Conservation (phyloP, 805 yeast species). For the Peterozyma xylosa region DNA sequence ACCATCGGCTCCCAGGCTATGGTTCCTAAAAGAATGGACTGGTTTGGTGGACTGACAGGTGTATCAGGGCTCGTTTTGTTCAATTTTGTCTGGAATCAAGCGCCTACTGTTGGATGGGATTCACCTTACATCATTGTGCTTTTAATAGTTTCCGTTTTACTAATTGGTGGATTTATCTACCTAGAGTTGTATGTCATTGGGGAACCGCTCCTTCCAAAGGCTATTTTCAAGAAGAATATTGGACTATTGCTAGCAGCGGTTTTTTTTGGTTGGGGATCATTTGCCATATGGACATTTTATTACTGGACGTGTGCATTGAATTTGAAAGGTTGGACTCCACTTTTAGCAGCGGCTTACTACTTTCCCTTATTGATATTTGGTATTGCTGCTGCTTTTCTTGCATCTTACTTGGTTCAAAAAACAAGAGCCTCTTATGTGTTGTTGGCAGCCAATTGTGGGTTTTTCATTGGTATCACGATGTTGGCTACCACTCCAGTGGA, state of each 20-base stretch:
- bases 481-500: conserved; percentile 48
- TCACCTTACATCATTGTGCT: conserved; percentile 49
- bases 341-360: conserved; percentile 39
- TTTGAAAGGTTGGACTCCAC: conserved; percentile 38
- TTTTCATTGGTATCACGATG: conserved; percentile 45
- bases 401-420: conserved; percentile 38
- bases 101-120: conserved; percentile 65
- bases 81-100: conserved; percentile 71
- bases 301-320: conserved; percentile 44
- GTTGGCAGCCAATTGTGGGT: conserved; percentile 42
- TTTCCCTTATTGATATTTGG: conserved; percentile 46
- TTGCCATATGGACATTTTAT: conserved; percentile 69
- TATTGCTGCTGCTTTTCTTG: conserved; percentile 41
- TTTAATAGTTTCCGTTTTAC: conserved; percentile 39
- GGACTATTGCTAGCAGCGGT: conserved; percentile 42
- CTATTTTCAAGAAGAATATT: conserved; percentile 35
- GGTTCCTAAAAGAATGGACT: conserved; percentile 28
- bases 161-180: conserved; percentile 36
- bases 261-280: conserved; percentile 69
- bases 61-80: conserved; percentile 53
- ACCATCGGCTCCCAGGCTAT: background rate
- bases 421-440: conserved; percentile 44
- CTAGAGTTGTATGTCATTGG: conserved; percentile 37
- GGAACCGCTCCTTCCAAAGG: conserved; percentile 48
- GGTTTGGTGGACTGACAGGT: conserved; percentile 49